These are phyloP conservation scores for Daphne laureola DNA, from an alignment of 441 rosid species.

Conservation along the genomic window DNA sequence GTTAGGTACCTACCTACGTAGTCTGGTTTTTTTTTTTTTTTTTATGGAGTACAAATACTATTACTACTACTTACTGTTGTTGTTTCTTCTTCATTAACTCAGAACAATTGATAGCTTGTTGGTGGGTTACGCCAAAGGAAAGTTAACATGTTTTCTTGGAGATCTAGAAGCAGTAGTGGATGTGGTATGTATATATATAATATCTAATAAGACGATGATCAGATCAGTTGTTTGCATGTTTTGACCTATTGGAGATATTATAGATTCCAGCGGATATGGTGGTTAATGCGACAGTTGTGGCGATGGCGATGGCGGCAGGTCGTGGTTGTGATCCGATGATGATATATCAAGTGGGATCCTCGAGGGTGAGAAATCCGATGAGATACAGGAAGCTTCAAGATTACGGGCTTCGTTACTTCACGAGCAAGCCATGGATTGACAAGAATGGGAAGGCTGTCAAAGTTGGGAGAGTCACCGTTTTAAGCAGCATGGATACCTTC, in stretches of 20 bases:
- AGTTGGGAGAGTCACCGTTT: constrained; percentile 43
- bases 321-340: constrained; percentile 17
- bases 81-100: constrained; percentile 1
- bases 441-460: constrained; percentile 72
- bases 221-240: too few relatives aligned
- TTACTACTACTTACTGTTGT: too few relatives aligned
- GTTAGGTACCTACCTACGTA: constrained; percentile 24
- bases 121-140: constrained; percentile 75
- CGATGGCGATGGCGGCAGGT: constrained; percentile 43
- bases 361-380: constrained; percentile 50
- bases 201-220: too few relatives aligned
- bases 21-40: neutral
- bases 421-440: constrained; percentile 61
- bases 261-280: constrained; percentile 95
- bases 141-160: constrained; percentile 61
- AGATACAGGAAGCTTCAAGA: constrained; percentile 45
- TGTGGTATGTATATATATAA: constrained; percentile 65
- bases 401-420: constrained; percentile 39
- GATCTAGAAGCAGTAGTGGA: constrained; percentile 50
- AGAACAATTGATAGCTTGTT: constrained; percentile 88
- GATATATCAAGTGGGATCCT: constrained; percentile 79
- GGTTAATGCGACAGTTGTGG: constrained; percentile 63
- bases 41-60: too few relatives aligned
- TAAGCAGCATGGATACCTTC: constrained; percentile 65
- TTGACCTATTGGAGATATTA: too few relatives aligned